phyloP scores from a whole-genome alignment of 163 green algal species.

The Scenedesmus sp. region DNA sequence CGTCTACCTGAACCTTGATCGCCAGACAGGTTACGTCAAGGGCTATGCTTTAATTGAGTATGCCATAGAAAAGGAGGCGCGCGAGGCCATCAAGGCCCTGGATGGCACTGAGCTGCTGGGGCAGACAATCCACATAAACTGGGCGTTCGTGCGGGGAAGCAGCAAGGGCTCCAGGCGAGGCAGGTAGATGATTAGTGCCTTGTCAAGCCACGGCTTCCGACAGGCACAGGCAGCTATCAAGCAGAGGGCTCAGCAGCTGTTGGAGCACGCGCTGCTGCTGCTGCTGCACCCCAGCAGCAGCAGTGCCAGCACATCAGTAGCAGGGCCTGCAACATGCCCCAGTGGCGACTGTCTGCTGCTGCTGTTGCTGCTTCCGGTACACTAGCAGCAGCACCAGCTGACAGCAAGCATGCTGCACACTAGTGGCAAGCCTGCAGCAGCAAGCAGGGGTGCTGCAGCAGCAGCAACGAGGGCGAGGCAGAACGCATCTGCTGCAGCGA shows the following conservation, averaged over 20 bases:
- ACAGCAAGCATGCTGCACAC: neutral
- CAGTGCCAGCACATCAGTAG: neutral
- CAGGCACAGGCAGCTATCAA: conserved; percentile 35
- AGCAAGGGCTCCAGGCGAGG: conserved; percentile 18
- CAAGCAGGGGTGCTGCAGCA: neutral
- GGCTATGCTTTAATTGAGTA: conserved; percentile 98
- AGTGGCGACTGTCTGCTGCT: neutral
- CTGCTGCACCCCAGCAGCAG: neutral
- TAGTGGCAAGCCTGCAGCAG: neutral
- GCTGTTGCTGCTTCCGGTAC: neutral
- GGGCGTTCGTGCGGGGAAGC: conserved; percentile 76
- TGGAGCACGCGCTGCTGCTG: neutral
- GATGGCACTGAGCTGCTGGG: conserved; percentile 87
- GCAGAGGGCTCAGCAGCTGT: conserved; percentile 25
- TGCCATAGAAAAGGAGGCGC: conserved; percentile 83
- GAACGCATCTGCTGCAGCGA: too few species aligned
- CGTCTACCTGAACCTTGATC: conserved; percentile 97
- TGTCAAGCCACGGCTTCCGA: neutral
- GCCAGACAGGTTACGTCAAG: conserved; percentile 94
- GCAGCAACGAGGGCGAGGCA: neutral
- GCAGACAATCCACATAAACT: conserved; percentile 79
- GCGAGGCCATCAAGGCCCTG: conserved; percentile 87
- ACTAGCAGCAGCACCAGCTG: neutral
- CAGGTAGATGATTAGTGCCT: neutral
- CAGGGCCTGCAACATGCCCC: conserved; percentile 15